phyloP scores from a whole-genome alignment of 306 rosid species.

The Morella rubra region DNA sequence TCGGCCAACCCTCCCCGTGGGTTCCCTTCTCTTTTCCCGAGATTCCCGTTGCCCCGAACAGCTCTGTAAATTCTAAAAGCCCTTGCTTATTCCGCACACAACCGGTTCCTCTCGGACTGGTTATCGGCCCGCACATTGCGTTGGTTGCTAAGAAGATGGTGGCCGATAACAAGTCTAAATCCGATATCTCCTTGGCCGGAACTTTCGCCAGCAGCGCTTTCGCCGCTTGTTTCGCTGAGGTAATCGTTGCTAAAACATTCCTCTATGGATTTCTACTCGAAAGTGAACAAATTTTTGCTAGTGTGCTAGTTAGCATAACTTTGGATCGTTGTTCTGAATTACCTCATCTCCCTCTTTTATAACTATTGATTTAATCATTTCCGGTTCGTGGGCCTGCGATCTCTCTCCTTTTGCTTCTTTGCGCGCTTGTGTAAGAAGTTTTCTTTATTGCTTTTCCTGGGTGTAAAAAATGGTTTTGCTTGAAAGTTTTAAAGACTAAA shows the following conservation, averaged over 20 bases:
- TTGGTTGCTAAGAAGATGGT: constrained; percentile 43
- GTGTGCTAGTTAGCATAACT: neutral
- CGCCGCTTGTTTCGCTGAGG: constrained; percentile 82
- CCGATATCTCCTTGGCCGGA: constrained; percentile 72
- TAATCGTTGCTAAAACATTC: neutral
- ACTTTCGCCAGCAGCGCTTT: constrained; percentile 70
- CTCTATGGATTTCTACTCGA: too few relatives aligned
- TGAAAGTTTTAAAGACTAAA: neutral
- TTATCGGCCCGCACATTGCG: neutral
- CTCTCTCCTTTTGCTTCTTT: neutral
- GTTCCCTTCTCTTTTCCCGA: constrained; percentile 18
- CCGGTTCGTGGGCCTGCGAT: neutral
- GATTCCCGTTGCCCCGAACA: constrained; percentile 9
- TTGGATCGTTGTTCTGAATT: neutral
- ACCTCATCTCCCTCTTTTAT: too few relatives aligned
- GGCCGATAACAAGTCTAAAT: constrained; percentile 51
- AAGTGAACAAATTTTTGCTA: neutral
- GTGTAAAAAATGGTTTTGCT: neutral
- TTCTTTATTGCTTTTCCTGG: neutral
- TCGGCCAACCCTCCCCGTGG: neutral
- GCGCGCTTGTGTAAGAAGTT: neutral
- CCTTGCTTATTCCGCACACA: neutral
- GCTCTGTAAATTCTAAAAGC: too few relatives aligned
- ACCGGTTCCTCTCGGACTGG: neutral
- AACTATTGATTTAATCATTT: neutral